Base-by-base conservation (phyloP, 306 rosid species). In the Quercus agrifolia region DNA sequence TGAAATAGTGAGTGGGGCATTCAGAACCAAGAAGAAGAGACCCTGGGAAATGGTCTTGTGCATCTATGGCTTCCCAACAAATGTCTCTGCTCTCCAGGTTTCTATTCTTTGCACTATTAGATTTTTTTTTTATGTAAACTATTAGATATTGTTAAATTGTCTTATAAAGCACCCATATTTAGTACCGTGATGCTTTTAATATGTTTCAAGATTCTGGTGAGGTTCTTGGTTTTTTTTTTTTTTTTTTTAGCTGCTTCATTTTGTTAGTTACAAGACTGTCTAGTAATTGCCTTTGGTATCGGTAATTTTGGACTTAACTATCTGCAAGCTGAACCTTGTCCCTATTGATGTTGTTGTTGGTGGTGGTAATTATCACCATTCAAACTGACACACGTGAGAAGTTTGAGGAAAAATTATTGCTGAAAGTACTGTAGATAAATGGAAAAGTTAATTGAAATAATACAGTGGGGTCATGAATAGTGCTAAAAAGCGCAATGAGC, bases 21-120 rank as follows among this genome's bases (percentile, higher is more conserved):
- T 80, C 83, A 87, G 96, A 44, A 93, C 98, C 9, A 96, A 91
- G 89, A 87, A 78, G 85, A 89, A 69, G 76, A 76, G 99, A 23
- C 98, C 99, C 20, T 96, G 99, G 98, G 99, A 96, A 80, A 96
- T 96, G 99, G 96, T 90, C 72, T 78, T 93, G 71, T 96, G 99
- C 84, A 86, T 96, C 78, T 88, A 93, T 79, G 98, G 98, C 23
- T 96, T 96, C 84, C 99, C 97, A 57, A 90, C 98, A 12, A 89
- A 91, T 33, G 91, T 93, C 56, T 80, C 97, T 59, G 99, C 99
- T 49, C 96, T 96, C n/a, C 98, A 96, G 99, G 99, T 96, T 46
- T 49, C 15, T 49, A 49, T 49, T 49, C 54, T 12, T 49, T 49
- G 17, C 54, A 49, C 54, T 12, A 49, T 11, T 49, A 49, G 15